These are phyloP conservation scores for Geotrichum carabidarum DNA, from an alignment of 1,139 yeast genomes.

Conservation along the genomic window DNA sequence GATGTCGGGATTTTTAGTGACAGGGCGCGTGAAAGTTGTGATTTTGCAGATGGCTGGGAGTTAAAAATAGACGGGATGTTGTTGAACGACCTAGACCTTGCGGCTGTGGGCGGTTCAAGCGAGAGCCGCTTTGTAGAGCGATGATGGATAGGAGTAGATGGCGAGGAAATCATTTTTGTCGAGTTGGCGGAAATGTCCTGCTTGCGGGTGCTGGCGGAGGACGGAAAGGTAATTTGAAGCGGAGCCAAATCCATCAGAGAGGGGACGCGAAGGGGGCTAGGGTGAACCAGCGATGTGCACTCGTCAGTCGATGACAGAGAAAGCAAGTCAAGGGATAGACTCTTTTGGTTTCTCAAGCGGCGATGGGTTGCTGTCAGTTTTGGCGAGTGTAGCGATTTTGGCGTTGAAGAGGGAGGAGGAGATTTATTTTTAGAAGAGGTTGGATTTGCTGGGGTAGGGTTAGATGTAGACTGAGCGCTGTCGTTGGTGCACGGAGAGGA, in stretches of 20 bases:
- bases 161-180: slow-evolving; percentile 1
- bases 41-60: background rate
- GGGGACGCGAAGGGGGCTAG: background rate
- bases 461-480: background rate
- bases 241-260: background rate
- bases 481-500: background rate
- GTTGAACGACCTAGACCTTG: too few relatives aligned
- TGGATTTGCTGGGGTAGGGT: background rate
- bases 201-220: background rate
- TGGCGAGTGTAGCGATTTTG: slow-evolving; percentile 10
- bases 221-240: background rate
- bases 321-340: slow-evolving; percentile 12
- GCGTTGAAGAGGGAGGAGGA: slow-evolving; percentile 2
- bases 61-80: background rate
- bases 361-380: background rate
- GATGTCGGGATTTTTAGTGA: background rate
- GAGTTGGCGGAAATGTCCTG: slow-evolving; percentile 1
- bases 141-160: background rate
- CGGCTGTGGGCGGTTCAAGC: background rate
- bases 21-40: slow-evolving; percentile 2
- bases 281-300: background rate
- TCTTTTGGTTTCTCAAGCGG: slow-evolving; percentile 14
- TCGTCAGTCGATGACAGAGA: background rate
- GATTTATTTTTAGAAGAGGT: slow-evolving; percentile 2
- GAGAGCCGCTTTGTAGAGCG: background rate